phyloP scores from a whole-genome alignment of 2,329 filamentous ascomycete species.

The Mariannaea elegans region DNA sequence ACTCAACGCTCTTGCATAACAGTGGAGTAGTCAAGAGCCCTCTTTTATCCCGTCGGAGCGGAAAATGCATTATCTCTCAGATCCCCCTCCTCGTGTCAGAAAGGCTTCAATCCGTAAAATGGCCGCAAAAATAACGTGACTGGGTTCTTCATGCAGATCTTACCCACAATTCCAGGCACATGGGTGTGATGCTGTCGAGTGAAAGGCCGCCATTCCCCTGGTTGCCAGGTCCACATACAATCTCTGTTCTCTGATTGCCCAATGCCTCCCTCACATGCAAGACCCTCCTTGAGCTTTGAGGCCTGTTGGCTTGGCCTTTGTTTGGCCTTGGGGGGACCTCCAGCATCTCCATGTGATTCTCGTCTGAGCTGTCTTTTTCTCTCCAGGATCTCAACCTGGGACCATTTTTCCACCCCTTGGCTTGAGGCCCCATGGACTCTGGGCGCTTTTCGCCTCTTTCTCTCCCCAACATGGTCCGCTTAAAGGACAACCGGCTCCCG shows the following conservation, averaged over 20 bases:
- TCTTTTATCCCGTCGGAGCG: not conserved
- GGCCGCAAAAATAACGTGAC: not conserved
- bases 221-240: not conserved
- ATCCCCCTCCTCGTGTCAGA: not conserved
- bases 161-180: conserved; percentile 14
- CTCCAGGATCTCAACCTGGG: too few relatives aligned
- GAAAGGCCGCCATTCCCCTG: not conserved
- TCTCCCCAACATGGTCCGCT: conserved; percentile 10
- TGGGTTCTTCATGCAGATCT: conserved; percentile 6
- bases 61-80: not conserved
- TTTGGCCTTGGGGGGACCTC: too few relatives aligned
- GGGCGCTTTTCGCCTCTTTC: not conserved
- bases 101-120: too few relatives aligned
- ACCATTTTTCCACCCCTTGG: too few relatives aligned
- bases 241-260: not conserved
- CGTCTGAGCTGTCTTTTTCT: too few relatives aligned
- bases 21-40: too few relatives aligned
- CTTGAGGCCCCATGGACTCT: not conserved
- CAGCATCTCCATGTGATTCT: too few relatives aligned
- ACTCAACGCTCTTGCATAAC: too few relatives aligned
- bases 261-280: too few relatives aligned
- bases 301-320: too few relatives aligned
- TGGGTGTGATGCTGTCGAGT: not conserved
- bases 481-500: conserved; percentile 20
- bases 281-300: too few relatives aligned